Evolutionary conservation across 148 eudicot genomes (phyloP), one percentile per base, ranked within the genome.

Genomic region (Pharnaceum exiguum): DNA sequence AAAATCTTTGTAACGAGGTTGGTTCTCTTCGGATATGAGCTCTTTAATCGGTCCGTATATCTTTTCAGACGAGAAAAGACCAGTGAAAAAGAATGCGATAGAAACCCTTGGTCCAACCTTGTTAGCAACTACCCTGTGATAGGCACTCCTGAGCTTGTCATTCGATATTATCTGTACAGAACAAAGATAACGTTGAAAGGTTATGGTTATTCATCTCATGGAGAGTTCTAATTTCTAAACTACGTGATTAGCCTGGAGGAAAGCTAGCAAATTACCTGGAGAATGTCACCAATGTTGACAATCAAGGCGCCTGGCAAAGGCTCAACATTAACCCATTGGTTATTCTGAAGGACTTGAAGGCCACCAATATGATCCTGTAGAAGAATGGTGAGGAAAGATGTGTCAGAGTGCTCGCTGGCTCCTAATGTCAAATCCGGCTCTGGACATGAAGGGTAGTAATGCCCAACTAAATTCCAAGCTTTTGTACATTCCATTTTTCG

Each of bases 41-140:
- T 82, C 79, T 46, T 70, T 62, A 1, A 76, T 70, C 0, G 87
- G 83, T 17, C 72, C 75, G 31, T 72, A 73, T 2, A 46, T 21
- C 56, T 57, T 82, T 15, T 25, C 10, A 1, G 49, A 17, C 12
- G 33, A 7, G 0, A 33, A 1, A 30, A 7, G 24, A 13, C 69
- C 71, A 4, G 29, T 56, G 26, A 75, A 66, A 29, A 75, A 78
- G 19, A 60, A 63, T 5, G 76, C 76, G 27, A 73, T 52, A 0
- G 78, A 82, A 28, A 82, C 62, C 49, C 83, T 75, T 15, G 86
- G 76, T 0, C 80, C 78, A 10, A 30, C 40, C 0, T 2, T 9
- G 11, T 53, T 75, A 1, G 72, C 74, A n/a, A 24, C 22, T 23
- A 62, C 83, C 65, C 80, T 68, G 27, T 77, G 86, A 24, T 37